These are phyloP conservation scores for Exophiala calicioides DNA, from an alignment of 2,329 filamentous ascomycete genomes.

Conservation along the genomic window DNA sequence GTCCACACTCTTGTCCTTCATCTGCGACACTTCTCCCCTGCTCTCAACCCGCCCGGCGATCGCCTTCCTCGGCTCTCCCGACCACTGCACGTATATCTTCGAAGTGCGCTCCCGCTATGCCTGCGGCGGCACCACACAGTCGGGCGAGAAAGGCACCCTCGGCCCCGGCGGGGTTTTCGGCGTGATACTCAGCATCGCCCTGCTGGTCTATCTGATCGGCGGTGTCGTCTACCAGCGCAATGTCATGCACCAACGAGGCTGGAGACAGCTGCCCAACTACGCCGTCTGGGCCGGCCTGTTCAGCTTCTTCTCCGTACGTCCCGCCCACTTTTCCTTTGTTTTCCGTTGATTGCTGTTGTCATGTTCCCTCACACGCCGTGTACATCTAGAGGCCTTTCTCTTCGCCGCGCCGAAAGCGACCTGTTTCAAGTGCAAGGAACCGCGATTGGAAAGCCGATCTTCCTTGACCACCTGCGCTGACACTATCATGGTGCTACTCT, in stretches of 20 bases:
- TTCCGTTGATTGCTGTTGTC: constrained; percentile 4
- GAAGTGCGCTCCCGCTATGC: constrained; percentile 84
- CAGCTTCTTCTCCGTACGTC: constrained; percentile 73
- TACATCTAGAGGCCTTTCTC: constrained; percentile 21
- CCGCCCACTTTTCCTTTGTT: constrained; percentile 1
- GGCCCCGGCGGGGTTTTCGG: constrained; percentile 78
- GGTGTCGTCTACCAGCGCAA: constrained; percentile 95
- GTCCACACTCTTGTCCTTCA: constrained; percentile 86
- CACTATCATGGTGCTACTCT: constrained; percentile 12
- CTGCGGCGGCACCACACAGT: constrained; percentile 66
- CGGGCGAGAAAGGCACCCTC: constrained; percentile 54
- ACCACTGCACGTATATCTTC: constrained; percentile 95
- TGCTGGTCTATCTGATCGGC: constrained; percentile 86
- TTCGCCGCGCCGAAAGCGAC: constrained; percentile 13
- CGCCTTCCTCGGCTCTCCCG: constrained; percentile 84
- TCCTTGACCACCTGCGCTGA: constrained; percentile 13
- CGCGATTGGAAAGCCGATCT: constrained; percentile 22
- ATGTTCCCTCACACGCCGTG: constrained; percentile 25
- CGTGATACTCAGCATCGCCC: constrained; percentile 75
- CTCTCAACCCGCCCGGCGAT: constrained; percentile 56
- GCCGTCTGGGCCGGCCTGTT: constrained; percentile 86
- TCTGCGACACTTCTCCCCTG: constrained; percentile 74
- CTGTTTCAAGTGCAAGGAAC: constrained; percentile 7
- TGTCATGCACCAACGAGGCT: constrained; percentile 89
- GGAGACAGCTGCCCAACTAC: constrained; percentile 94